phyloP scores from a whole-genome alignment of 1,284 basidiomycete species.

The Marasmius oreades region DNA sequence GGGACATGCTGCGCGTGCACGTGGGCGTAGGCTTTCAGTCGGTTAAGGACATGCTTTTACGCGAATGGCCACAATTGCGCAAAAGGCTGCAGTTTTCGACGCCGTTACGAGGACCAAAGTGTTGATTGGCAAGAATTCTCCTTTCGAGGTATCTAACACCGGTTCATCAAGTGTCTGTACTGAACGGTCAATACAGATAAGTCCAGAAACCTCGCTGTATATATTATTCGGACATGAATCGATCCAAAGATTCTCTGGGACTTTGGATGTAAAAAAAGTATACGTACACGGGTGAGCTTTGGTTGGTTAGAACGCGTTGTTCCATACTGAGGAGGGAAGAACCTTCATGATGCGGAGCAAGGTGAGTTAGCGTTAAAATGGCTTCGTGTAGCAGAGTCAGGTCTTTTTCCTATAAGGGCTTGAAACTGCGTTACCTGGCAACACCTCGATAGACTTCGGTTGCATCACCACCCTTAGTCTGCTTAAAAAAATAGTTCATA shows the following conservation, averaged over 20 bases:
- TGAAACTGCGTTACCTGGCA: constrained; percentile 70
- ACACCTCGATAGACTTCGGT: constrained; percentile 40
- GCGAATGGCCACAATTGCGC: constrained; percentile 40
- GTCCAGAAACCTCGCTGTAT: constrained; percentile 75
- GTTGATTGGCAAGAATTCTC: constrained; percentile 75
- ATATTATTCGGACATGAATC: constrained; percentile 57
- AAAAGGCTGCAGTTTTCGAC: constrained; percentile 49
- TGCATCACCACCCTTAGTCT: constrained; percentile 58
- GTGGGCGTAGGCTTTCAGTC: too few relatives aligned
- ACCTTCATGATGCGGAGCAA: constrained; percentile 63
- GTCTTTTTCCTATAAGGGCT: constrained; percentile 38
- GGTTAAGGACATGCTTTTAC: too few relatives aligned
- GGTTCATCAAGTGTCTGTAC: not conserved
- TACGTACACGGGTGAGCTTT: constrained; percentile 69
- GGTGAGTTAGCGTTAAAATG: constrained; percentile 33
- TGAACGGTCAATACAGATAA: constrained; percentile 42
- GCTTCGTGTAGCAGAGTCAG: constrained; percentile 7
- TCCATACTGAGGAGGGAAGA: constrained; percentile 72
- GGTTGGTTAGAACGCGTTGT: constrained; percentile 80
- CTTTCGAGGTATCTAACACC: constrained; percentile 59
- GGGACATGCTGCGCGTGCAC: too few relatives aligned
- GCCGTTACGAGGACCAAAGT: constrained; percentile 50
- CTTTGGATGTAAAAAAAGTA: too few relatives aligned
- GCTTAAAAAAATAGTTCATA: constrained; percentile 63
- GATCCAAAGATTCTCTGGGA: constrained; percentile 63